Conservation (phyloP, 108 stramenopile genomes). For the Asterionellopsis glacialis region DNA sequence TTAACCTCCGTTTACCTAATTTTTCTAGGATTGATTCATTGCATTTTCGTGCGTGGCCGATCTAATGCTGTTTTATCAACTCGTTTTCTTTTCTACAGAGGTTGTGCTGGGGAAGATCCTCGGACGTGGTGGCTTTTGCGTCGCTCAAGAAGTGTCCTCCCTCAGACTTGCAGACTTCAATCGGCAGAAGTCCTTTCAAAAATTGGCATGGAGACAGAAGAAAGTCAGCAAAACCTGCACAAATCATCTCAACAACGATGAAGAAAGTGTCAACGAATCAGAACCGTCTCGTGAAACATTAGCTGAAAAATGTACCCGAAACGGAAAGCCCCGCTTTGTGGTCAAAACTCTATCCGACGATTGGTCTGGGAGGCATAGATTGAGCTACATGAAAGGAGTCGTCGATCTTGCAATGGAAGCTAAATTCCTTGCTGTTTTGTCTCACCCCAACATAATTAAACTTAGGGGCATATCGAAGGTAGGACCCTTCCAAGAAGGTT, state of each 20-base stretch:
- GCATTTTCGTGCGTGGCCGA: background rate
- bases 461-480: slow-evolving; percentile 22
- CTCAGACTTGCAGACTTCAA: background rate
- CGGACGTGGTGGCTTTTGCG: slow-evolving; percentile 7
- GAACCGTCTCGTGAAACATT: background rate
- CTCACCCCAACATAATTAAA: slow-evolving; percentile 46
- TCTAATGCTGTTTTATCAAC: background rate
- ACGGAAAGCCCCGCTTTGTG: slow-evolving; percentile 19
- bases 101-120: background rate
- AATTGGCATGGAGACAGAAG: too few species aligned
- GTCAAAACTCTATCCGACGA: slow-evolving; percentile 26
- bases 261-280: too few species aligned
- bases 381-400: slow-evolving; percentile 51
- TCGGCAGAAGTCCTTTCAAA: too few species aligned
- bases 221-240: too few species aligned
- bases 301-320: background rate
- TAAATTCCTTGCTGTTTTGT: slow-evolving; percentile 34
- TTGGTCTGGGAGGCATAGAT: slow-evolving; percentile 26
- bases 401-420: slow-evolving; percentile 60
- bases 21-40: too few species aligned
- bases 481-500: slow-evolving; percentile 27
- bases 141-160: background rate
- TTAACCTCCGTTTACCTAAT: too few species aligned
- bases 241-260: too few species aligned
- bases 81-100: background rate